Percentiles rank a stretch among this genome's conserved stretches.
Evolutionary conservation across 352 stramenopile species (phyloP).

Genomic region (Phytophthora kernoviae): DNA sequence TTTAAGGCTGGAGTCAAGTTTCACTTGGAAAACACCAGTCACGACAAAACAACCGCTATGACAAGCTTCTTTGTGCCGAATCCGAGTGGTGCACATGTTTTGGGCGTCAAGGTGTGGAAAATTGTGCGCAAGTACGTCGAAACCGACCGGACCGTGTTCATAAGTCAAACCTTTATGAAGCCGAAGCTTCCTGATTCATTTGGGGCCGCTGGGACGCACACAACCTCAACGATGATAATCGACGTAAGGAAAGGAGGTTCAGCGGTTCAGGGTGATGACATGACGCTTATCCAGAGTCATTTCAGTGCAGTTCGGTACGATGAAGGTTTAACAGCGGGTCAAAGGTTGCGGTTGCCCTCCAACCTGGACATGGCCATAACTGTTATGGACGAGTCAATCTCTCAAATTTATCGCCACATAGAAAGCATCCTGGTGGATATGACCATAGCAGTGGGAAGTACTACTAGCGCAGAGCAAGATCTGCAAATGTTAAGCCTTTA

Average conservation of each 20-base stretch:
- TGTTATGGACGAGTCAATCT: slow-evolving; percentile 10
- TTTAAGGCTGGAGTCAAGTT: neutral
- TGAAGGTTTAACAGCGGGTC: slow-evolving; percentile 4
- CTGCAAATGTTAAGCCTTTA: neutral
- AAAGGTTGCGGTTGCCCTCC: neutral
- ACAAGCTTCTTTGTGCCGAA: neutral
- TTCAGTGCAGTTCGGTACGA: slow-evolving; percentile 7
- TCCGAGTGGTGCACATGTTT: neutral
- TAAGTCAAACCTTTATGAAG: slow-evolving; percentile 3
- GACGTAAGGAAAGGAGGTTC: neutral
- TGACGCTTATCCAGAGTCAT: slow-evolving; percentile 6
- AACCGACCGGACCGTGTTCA: slow-evolving; percentile 6
- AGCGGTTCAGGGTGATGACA: neutral
- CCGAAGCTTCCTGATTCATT: neutral
- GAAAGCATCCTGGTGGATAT: neutral
- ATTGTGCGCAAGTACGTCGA: slow-evolving; percentile 8
- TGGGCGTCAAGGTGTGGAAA: slow-evolving; percentile 1
- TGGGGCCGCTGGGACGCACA: neutral
- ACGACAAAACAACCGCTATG: slow-evolving; percentile 2
- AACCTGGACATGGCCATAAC: slow-evolving; percentile 8
- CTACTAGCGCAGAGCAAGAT: neutral
- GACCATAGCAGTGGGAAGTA: neutral
- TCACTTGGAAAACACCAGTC: neutral
- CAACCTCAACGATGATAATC: slow-evolving; percentile 8
- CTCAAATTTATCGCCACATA: slow-evolving; percentile 3